These are phyloP conservation scores for Sphaerostilbella broomeana DNA, from an alignment of 2,329 filamentous ascomycete genomes.

Conservation along the genomic window DNA sequence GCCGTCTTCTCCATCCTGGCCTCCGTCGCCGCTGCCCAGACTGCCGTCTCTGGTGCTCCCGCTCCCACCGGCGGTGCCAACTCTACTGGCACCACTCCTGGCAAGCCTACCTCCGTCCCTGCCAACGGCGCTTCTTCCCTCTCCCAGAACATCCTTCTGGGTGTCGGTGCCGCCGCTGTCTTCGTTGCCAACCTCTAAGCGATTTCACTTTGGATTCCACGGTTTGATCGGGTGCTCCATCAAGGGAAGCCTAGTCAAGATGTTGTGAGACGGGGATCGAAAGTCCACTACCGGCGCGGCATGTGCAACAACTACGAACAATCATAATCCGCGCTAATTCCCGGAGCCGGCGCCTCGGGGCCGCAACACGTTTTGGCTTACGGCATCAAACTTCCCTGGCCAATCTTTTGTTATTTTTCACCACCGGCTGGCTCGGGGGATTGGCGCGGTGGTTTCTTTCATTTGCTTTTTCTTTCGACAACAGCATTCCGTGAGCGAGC, in stretches of 20 bases:
- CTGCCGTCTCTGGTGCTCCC: slow-evolving; percentile 3
- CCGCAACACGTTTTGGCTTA: slow-evolving; percentile 8
- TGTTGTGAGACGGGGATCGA: no score
- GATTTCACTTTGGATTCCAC: no score
- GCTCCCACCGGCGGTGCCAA: slow-evolving; percentile 9
- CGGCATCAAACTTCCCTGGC: no score
- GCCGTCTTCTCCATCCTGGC: slow-evolving; percentile 17
- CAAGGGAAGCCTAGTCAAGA: no score
- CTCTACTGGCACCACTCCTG: slow-evolving; percentile 2
- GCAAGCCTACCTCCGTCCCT: slow-evolving; percentile 7
- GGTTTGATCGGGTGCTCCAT: no score
- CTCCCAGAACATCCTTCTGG: slow-evolving; percentile 13
- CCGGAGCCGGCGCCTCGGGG: slow-evolving; percentile 9
- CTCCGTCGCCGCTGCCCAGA: slow-evolving; percentile 12
- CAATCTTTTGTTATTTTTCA: not conserved
- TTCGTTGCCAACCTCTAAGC: slow-evolving; percentile 13
- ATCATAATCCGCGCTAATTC: not conserved
- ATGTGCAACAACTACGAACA: no score
- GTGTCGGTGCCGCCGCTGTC: slow-evolving; percentile 12
- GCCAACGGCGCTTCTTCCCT: slow-evolving; percentile 8
- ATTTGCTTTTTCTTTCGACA: not conserved
- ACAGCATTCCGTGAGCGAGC: no score
- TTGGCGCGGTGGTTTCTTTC: not conserved
- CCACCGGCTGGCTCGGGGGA: slow-evolving; percentile 9
- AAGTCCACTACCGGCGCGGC: no score